phyloP scores from a whole-genome alignment of 2,329 filamentous ascomycete genomes.

The Fusarium sp. region DNA sequence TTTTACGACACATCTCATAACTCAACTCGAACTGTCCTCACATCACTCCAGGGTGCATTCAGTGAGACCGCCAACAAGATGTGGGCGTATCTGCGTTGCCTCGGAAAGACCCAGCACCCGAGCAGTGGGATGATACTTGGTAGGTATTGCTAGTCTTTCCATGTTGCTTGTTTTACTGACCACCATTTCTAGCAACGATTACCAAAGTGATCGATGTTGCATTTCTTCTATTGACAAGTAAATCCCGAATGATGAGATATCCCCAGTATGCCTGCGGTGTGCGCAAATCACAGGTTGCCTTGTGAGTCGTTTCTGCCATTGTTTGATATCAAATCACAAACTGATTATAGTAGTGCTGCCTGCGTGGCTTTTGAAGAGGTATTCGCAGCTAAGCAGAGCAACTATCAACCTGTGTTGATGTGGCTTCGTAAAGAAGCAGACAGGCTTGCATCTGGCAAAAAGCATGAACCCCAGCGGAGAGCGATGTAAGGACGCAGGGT shows the following conservation, averaged over 20 bases:
- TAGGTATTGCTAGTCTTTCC: constrained; percentile 50
- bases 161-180: background rate
- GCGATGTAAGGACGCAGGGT: background rate
- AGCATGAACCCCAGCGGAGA: background rate
- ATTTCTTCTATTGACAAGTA: constrained; percentile 69
- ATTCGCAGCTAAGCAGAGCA: constrained; percentile 75
- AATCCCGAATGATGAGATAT: constrained; percentile 54
- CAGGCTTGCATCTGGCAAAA: constrained; percentile 44
- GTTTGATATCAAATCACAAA: background rate
- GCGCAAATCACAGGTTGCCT: constrained; percentile 65
- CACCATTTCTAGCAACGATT: constrained; percentile 63
- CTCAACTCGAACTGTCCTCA: constrained; percentile 70
- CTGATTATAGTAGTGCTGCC: constrained; percentile 63
- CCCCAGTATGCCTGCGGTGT: constrained; percentile 67
- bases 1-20: constrained; percentile 86
- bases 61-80: constrained; percentile 80
- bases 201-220: constrained; percentile 71
- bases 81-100: constrained; percentile 67
- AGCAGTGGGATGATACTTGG: constrained; percentile 68
- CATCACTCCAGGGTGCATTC: constrained; percentile 81
- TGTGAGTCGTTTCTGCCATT: constrained; percentile 59
- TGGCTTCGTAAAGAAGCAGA: constrained; percentile 69
- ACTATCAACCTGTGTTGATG: constrained; percentile 67
- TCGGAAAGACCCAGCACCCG: constrained; percentile 67
- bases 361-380: constrained; percentile 75